Percentiles rank a stretch among this genome's conserved stretches.
phyloP scores from a whole-genome alignment of 129 eudicot genomes.

The Mikania micrantha region DNA sequence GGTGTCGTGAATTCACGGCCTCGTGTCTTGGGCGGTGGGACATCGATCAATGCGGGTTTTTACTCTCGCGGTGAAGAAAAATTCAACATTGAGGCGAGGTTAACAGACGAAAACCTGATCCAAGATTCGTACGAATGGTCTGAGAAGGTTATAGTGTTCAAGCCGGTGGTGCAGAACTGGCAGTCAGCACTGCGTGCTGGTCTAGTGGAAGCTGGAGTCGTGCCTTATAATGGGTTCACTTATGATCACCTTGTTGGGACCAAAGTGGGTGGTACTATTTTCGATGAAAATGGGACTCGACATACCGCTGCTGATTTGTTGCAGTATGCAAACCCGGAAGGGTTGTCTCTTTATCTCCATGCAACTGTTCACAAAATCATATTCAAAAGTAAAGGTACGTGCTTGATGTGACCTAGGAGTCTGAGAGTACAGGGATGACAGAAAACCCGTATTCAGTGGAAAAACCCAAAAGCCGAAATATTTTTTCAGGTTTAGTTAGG shows the following conservation, averaged over 20 bases:
- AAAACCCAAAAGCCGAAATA: no score
- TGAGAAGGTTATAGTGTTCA: constrained; percentile 12
- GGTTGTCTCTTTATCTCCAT: background rate
- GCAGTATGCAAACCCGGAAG: constrained; percentile 1
- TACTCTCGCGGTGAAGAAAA: constrained; percentile 43
- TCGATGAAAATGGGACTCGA: background rate
- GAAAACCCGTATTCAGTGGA: no score
- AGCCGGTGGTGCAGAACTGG: background rate
- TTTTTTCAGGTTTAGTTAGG: no score
- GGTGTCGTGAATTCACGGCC: constrained; percentile 30
- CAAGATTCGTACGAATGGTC: constrained; percentile 2
- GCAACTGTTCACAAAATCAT: background rate
- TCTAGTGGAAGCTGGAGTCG: constrained; percentile 1
- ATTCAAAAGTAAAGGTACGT: background rate
- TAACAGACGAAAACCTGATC: background rate
- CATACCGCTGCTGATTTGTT: constrained; percentile 9
- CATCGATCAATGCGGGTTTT: constrained; percentile 74
- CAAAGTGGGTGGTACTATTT: constrained; percentile 17
- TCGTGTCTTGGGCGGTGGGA: constrained; percentile 45
- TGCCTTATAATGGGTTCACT: constrained; percentile 7
- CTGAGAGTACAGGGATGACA: no score
- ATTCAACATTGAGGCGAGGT: background rate
- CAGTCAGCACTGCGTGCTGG: constrained; percentile 1
- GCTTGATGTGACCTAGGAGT: no score
- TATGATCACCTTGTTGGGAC: constrained; percentile 8